phyloP scores from a whole-genome alignment of 164 flowering plant genomes.

The Umbellularia californica region DNA sequence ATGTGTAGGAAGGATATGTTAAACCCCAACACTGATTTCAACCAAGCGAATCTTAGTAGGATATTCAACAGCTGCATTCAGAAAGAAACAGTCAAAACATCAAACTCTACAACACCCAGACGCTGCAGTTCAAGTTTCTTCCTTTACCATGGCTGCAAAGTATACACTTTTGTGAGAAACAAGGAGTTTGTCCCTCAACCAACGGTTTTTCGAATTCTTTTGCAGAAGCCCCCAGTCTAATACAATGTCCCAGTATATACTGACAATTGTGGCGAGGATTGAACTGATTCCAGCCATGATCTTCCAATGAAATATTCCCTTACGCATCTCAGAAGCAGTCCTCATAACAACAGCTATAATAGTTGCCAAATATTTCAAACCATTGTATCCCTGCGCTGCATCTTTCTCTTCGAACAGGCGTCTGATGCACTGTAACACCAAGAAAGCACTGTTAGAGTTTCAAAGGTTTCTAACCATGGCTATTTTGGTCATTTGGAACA shows the following conservation, averaged over 20 bases:
- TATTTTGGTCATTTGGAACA: no score
- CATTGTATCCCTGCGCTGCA: slow-evolving; percentile 51
- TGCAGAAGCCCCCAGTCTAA: slow-evolving; percentile 77
- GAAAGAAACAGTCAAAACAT: not conserved
- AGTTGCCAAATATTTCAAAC: slow-evolving; percentile 53
- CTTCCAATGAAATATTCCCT: slow-evolving; percentile 33
- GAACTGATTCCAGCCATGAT: slow-evolving; percentile 52
- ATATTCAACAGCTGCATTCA: slow-evolving; percentile 50
- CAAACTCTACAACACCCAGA: not conserved
- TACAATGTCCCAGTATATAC: slow-evolving; percentile 71
- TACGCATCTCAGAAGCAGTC: slow-evolving; percentile 40
- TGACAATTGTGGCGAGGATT: slow-evolving; percentile 38
- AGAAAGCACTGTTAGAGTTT: no score
- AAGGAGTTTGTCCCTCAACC: slow-evolving; percentile 58
- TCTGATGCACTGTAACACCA: slow-evolving; percentile 54
- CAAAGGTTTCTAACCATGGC: no score
- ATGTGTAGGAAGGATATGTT: slow-evolving; percentile 33
- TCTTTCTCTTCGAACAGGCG: slow-evolving; percentile 65
- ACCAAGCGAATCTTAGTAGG: slow-evolving; percentile 63
- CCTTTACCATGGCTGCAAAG: slow-evolving; percentile 55
- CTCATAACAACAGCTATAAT: slow-evolving; percentile 62
- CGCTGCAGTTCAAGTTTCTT: not conserved
- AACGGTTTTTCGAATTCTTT: slow-evolving; percentile 49
- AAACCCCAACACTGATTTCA: slow-evolving; percentile 50
- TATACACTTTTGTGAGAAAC: slow-evolving; percentile 51